These are phyloP conservation scores for Didymella exigua DNA, from an alignment of 2,329 filamentous ascomycete species.

Conservation along the genomic window DNA sequence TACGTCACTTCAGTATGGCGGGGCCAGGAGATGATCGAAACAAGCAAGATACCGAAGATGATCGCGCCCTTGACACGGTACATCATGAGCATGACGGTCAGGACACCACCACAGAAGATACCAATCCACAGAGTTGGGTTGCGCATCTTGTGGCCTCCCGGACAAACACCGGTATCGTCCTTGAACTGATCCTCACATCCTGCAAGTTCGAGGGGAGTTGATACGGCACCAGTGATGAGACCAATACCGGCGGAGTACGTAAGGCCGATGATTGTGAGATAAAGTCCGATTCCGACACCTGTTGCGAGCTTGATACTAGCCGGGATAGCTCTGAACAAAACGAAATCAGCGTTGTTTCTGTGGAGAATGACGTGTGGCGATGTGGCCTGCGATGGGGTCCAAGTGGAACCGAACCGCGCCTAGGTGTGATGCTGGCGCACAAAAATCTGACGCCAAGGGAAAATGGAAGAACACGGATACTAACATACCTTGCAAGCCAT, in stretches of 20 bases:
- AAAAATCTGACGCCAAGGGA: slow-evolving; percentile 15
- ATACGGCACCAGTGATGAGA: slow-evolving; percentile 69
- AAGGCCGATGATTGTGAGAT: slow-evolving; percentile 75
- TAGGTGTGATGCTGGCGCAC: slow-evolving; percentile 16
- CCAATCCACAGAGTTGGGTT: slow-evolving; percentile 85
- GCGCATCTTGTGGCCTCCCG: slow-evolving; percentile 73
- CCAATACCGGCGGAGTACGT: slow-evolving; percentile 85
- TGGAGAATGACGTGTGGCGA: slow-evolving; percentile 42
- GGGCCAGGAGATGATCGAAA: slow-evolving; percentile 89
- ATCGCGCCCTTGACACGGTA: slow-evolving; percentile 88
- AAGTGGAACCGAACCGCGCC: slow-evolving; percentile 17
- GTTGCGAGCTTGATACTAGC: slow-evolving; percentile 85
- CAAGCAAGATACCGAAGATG: slow-evolving; percentile 80
- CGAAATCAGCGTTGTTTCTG: slow-evolving; percentile 62
- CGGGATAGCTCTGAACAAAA: slow-evolving; percentile 68
- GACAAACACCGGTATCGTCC: slow-evolving; percentile 60
- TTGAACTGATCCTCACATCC: slow-evolving; percentile 67
- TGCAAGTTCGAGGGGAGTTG: slow-evolving; percentile 75
- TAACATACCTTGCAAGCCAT: slow-evolving; percentile 59
- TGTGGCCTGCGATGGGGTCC: slow-evolving; percentile 11
- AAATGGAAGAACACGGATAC: slow-evolving; percentile 7
- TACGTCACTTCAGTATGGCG: slow-evolving; percentile 76
- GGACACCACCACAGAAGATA: slow-evolving; percentile 82
- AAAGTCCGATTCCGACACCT: slow-evolving; percentile 83
- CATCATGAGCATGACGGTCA: slow-evolving; percentile 81